Evolutionary conservation across 1,284 basidiomycete genomes (phyloP).

Genomic region (Pseudozyma sp.): DNA sequence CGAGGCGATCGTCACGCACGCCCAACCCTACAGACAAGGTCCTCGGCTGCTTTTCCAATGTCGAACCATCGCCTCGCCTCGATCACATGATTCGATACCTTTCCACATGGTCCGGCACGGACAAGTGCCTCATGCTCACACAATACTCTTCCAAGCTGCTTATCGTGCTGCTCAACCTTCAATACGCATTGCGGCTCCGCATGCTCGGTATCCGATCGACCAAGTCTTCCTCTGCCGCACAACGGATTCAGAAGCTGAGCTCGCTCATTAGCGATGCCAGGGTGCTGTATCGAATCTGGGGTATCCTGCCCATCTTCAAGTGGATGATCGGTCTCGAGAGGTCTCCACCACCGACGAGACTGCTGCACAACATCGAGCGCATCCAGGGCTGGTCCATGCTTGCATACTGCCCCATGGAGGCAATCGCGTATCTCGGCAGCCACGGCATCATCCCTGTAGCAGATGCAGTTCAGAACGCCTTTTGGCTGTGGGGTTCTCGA

Average conservation of each 20-base stretch:
- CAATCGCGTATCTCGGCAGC: conserved; percentile 63
- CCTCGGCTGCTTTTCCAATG: conserved; percentile 61
- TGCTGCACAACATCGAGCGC: conserved; percentile 66
- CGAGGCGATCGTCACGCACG: conserved; percentile 23
- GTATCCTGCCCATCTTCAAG: conserved; percentile 66
- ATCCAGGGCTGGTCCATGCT: conserved; percentile 68
- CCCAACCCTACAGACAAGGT: conserved; percentile 52
- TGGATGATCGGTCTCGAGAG: conserved; percentile 67
- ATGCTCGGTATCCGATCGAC: conserved; percentile 44
- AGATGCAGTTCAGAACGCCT: conserved; percentile 45
- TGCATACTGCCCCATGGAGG: conserved; percentile 67
- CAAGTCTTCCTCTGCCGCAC: conserved; percentile 46
- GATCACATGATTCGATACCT: conserved; percentile 67
- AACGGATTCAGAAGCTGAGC: conserved; percentile 49
- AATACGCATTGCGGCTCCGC: conserved; percentile 58
- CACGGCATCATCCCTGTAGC: conserved; percentile 63
- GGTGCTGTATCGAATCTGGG: conserved; percentile 66
- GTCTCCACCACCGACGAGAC: conserved; percentile 57
- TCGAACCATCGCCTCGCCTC: conserved; percentile 55
- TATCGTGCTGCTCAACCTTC: conserved; percentile 59
- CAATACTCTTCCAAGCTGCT: conserved; percentile 65
- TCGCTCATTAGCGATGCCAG: conserved; percentile 62
- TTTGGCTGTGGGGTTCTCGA: conserved; percentile 61
- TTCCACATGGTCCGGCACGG: conserved; percentile 65
- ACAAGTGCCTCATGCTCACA: conserved; percentile 66